These are phyloP conservation scores for Stephanodiscus minutulus DNA, from an alignment of 108 stramenopile species.

Conservation along the genomic window DNA sequence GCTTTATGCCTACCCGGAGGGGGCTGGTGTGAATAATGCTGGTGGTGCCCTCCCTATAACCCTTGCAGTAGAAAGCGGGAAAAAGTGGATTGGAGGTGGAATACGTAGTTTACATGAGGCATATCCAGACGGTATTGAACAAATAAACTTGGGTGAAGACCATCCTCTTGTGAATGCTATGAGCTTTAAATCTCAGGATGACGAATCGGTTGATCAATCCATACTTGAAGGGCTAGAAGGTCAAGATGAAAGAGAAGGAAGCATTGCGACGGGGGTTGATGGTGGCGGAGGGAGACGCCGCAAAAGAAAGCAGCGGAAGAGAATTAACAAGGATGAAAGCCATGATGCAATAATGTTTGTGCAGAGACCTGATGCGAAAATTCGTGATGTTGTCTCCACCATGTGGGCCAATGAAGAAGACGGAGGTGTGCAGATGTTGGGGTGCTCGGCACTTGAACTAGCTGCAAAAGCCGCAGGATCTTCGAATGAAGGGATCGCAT, in stretches of 20 bases:
- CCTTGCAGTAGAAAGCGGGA: slow-evolving; percentile 72
- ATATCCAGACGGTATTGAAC: slow-evolving; percentile 70
- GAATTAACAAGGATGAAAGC: slow-evolving; percentile 77
- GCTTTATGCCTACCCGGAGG: slow-evolving; percentile 84
- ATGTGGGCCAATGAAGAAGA: slow-evolving; percentile 93
- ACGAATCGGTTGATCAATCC: slow-evolving; percentile 30
- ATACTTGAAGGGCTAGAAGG: slow-evolving; percentile 33
- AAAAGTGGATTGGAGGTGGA: slow-evolving; percentile 89
- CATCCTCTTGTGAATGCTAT: slow-evolving; percentile 62
- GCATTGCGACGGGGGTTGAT: slow-evolving; percentile 48
- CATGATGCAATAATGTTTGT: slow-evolving; percentile 90
- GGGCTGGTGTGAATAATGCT: slow-evolving; percentile 60
- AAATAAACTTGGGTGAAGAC: slow-evolving; percentile 58
- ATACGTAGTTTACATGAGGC: slow-evolving; percentile 79
- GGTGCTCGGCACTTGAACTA: slow-evolving; percentile 65
- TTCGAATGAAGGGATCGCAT: slow-evolving; percentile 25
- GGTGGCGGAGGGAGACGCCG: slow-evolving; percentile 44
- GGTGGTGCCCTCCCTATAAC: slow-evolving; percentile 70
- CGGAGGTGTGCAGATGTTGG: slow-evolving; percentile 87
- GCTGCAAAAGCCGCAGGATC: slow-evolving; percentile 32
- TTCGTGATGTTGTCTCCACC: slow-evolving; percentile 68
- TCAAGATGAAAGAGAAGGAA: slow-evolving; percentile 44
- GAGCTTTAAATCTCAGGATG: slow-evolving; percentile 47
- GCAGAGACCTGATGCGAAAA: slow-evolving; percentile 59
- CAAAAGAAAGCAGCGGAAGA: slow-evolving; percentile 35